phyloP scores from a whole-genome alignment of 2,329 filamentous ascomycete species.

The Akanthomyces muscarius region DNA sequence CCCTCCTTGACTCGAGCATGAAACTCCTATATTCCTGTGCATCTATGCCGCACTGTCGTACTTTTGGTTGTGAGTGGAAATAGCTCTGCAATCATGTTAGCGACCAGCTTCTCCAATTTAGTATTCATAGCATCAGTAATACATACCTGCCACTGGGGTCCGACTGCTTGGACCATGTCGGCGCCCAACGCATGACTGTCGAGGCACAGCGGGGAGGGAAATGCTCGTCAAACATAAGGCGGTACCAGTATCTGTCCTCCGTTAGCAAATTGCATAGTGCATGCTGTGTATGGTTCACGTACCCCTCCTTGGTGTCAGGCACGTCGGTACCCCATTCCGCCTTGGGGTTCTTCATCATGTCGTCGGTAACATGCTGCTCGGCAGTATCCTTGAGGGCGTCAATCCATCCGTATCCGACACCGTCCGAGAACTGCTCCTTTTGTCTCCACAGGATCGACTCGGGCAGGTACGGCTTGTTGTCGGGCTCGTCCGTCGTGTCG shows the following conservation, averaged over 20 bases:
- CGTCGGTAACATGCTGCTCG: conserved; percentile 83
- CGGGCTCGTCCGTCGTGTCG: conserved; percentile 84
- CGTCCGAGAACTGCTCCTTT: conserved; percentile 99
- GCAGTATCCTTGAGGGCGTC: conserved; percentile 94
- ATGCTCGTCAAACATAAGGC: conserved; percentile 97
- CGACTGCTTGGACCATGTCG: conserved; percentile 93
- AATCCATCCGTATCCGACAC: conserved; percentile 98
- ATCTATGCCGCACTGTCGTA: conserved; percentile 52
- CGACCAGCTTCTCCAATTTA: not conserved
- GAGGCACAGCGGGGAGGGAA: conserved; percentile 88
- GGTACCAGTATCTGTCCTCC: conserved; percentile 79
- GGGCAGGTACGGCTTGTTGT: conserved; percentile 80
- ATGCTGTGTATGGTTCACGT: conserved; percentile 34
- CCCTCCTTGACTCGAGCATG: not conserved
- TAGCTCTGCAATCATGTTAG: conserved; percentile 53
- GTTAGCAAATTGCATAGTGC: conserved; percentile 24
- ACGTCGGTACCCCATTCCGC: conserved; percentile 90
- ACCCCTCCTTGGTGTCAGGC: conserved; percentile 95
- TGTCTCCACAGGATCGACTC: conserved; percentile 95
- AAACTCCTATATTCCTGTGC: conserved; percentile 15
- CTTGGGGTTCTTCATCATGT: conserved; percentile 98
- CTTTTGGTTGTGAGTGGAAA: conserved; percentile 70
- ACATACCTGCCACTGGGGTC: conserved; percentile 87
- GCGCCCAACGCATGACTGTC: conserved; percentile 94
- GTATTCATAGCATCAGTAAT: not conserved